phyloP scores from a whole-genome alignment of 2,329 filamentous ascomycete species.

The Apiospora saccharicola region DNA sequence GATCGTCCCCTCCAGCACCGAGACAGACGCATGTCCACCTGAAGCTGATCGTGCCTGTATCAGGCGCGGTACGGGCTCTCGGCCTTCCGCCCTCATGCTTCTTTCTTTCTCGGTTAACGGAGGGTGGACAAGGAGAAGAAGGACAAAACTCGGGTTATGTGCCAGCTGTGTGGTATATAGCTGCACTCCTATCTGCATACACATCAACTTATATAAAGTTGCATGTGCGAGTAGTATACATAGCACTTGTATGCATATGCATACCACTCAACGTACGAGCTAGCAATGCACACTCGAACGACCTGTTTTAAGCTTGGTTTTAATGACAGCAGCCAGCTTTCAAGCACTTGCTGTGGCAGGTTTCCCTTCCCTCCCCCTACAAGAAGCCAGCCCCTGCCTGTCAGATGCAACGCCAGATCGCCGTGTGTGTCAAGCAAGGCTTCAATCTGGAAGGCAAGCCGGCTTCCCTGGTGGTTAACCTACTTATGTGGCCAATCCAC shows the following conservation, averaged over 20 bases:
- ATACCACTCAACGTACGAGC: background rate
- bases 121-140: background rate
- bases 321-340: background rate
- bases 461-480: background rate
- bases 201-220: background rate
- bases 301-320: background rate
- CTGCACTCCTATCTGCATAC: background rate
- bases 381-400: background rate
- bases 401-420: slow-evolving; percentile 10
- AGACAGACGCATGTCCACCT: background rate
- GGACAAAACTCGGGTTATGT: background rate
- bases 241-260: background rate
- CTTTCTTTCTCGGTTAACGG: background rate
- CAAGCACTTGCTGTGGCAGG: background rate
- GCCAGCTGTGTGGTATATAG: slow-evolving; percentile 3
- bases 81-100: background rate
- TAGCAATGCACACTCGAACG: slow-evolving; percentile 7
- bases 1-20: background rate
- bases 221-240: background rate
- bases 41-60: background rate
- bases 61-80: background rate
- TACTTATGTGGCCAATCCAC: background rate
- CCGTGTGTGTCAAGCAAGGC: background rate
- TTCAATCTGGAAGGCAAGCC: slow-evolving; percentile 19
- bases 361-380: background rate